Base-by-base conservation (phyloP, 2,329 filamentous ascomycete species). In the Ustilaginoidea virens region DNA sequence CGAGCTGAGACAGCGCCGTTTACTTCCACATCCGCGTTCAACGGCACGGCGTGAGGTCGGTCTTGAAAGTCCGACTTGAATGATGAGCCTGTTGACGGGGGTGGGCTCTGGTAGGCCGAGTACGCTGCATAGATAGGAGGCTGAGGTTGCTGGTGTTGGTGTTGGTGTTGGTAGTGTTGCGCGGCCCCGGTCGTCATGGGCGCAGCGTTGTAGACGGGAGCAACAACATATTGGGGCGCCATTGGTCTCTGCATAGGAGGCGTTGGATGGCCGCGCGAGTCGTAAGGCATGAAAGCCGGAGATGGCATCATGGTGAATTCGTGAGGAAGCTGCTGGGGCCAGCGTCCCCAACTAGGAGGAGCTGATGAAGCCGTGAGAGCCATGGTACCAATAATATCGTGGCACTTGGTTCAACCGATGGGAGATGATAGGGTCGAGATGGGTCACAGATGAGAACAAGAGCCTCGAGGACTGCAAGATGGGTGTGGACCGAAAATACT, bases 261-360 rank as follows among this genome's bases (percentile, higher is more conserved):
- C 27, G 56, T 36, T 25, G 46, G 43, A 25, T 49, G 41, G 8
- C 50, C 36, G 36, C 60, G 55, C 7, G 59, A 51, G 41, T 67
- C 60, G 47, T 66, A 72, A 6, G 56, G 52, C 38, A 69, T 51
- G 38, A 68, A 52, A 15, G 49, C 44, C 12, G 55, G 50, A 16
- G 53, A 41, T 27, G 63, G 61, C 55, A 69, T 61, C 46, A 66
- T 56, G 34, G 44, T 36, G 40, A 65, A 69, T 21, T 63, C 60
- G 27, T 48, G 40, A 10, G 49, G 52, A 25, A 66, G 57, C 23
- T 68, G 64, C 34, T 61, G 49, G 38, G 59, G 50, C 62, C 66
- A 71, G 39, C 64, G 64, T 41, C 56, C 61, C 70, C 69, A 74
- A 51, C 50, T 54, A 30, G 58, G 52, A 38, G 54, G 43, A 26